phyloP scores from a whole-genome alignment of 805 yeast genomes.

The Lipomyces mesembrius region DNA sequence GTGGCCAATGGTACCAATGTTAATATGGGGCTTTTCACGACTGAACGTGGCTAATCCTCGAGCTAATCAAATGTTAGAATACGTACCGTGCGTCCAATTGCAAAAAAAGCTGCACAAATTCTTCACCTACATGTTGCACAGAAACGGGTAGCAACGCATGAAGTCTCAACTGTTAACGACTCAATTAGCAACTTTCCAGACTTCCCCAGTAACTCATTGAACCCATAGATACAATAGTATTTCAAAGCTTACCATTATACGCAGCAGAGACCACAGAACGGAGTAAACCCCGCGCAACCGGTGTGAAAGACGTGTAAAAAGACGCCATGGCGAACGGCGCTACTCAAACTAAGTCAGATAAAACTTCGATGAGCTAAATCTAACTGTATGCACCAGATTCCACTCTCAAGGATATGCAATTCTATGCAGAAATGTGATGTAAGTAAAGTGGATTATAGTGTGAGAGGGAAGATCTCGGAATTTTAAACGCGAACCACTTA shows the following conservation, averaged over 20 bases:
- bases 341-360: neutral
- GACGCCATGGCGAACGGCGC: slow-evolving; percentile 20
- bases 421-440: neutral
- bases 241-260: slow-evolving; percentile 15
- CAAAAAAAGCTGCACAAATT: neutral
- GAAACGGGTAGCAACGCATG: slow-evolving; percentile 18
- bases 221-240: neutral
- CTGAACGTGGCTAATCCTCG: slow-evolving; percentile 64
- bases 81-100: neutral
- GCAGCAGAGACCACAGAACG: slow-evolving; percentile 29
- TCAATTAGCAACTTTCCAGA: slow-evolving; percentile 8
- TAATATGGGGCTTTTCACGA: slow-evolving; percentile 95
- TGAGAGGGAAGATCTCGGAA: neutral
- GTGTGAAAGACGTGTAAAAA: slow-evolving; percentile 25
- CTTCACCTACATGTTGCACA: slow-evolving; percentile 10
- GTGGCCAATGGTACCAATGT: slow-evolving; percentile 98
- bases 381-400: neutral
- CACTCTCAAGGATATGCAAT: neutral
- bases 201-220: neutral
- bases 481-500: neutral
- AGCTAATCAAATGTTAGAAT: slow-evolving; percentile 3
- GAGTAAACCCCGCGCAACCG: slow-evolving; percentile 29
- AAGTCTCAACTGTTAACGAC: slow-evolving; percentile 19
- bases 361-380: neutral
- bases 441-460: neutral